Conservation (phyloP, 1,284 basidiomycete species). For the Hemileia vastatrix region DNA sequence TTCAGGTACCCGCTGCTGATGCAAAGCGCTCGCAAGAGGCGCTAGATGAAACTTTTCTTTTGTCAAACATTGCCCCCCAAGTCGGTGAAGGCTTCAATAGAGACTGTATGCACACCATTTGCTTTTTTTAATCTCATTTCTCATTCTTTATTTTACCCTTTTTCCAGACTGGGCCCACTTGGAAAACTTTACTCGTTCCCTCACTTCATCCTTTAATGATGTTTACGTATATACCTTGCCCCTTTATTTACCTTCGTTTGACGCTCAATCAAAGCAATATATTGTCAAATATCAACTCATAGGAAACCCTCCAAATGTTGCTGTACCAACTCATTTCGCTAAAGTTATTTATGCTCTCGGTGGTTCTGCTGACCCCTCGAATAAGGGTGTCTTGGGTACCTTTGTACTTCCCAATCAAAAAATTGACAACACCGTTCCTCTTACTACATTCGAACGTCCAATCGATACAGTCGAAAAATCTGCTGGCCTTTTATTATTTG, state of each 20-base stretch:
- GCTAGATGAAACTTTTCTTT: conserved; percentile 92
- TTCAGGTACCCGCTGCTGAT: conserved; percentile 70
- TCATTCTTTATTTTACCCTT: not conserved
- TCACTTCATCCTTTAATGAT: conserved; percentile 76
- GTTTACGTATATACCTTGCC: conserved; percentile 97
- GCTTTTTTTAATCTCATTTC: not conserved
- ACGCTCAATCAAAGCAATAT: conserved; percentile 77
- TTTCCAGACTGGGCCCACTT: conserved; percentile 67
- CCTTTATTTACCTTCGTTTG: conserved; percentile 79
- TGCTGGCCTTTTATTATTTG: conserved; percentile 78
- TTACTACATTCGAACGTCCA: conserved; percentile 59
- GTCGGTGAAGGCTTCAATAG: conserved; percentile 95
- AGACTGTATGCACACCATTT: conserved; percentile 53
- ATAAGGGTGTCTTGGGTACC: conserved; percentile 75
- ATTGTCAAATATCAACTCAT: conserved; percentile 43
- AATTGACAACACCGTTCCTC: conserved; percentile 70
- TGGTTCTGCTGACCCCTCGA: conserved; percentile 50
- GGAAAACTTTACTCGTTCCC: conserved; percentile 85
- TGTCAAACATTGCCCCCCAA: conserved; percentile 96
- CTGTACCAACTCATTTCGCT: conserved; percentile 96
- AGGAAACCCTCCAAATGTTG: conserved; percentile 74
- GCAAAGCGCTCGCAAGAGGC: conserved; percentile 71
- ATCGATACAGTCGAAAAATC: conserved; percentile 86
- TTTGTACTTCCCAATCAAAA: conserved; percentile 84
- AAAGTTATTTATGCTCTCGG: conserved; percentile 70